A percentile compares a stretch with the other conserved stretches of the same genome.
phyloP scores from a whole-genome alignment of 306 rosid species.

The Vigna hirtella region DNA sequence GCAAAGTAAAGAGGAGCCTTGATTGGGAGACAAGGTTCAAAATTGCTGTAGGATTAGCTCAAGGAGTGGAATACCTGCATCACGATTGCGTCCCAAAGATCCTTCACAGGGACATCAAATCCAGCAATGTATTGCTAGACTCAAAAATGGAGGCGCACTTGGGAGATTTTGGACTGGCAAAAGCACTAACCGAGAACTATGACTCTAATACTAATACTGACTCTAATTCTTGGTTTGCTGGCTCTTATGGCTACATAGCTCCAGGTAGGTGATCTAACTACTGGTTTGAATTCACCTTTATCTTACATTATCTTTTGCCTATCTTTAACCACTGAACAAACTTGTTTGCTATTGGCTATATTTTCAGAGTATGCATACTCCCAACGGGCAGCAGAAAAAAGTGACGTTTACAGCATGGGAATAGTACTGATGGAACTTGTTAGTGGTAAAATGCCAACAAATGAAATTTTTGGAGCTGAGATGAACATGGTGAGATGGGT shows the following conservation, averaged over 20 bases:
- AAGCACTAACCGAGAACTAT: conserved; percentile 59
- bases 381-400: conserved; percentile 79
- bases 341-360: background rate
- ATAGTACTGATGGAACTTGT: conserved; percentile 91
- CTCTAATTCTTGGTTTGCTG: conserved; percentile 81
- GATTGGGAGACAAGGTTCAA: conserved; percentile 89
- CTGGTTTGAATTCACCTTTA: conserved; percentile 17
- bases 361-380: conserved; percentile 87
- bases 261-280: conserved; percentile 67
- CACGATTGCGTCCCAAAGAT: conserved; percentile 91
- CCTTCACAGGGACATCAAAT: conserved; percentile 87
- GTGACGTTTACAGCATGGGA: conserved; percentile 97
- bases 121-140: conserved; percentile 86
- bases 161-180: conserved; percentile 97
- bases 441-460: conserved; percentile 90
- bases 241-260: conserved; percentile 92
- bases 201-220: conserved; percentile 75
- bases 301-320: background rate
- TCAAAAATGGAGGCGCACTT: conserved; percentile 91
- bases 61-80: conserved; percentile 91
- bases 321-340: conserved; percentile 11
- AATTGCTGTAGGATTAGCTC: conserved; percentile 83
- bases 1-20: conserved; percentile 64
- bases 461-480: conserved; percentile 67
- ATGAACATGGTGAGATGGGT: conserved; percentile 99